Base-by-base conservation (phyloP, 495 filamentous ascomycete species). In the Podospora pseudoanserina region DNA sequence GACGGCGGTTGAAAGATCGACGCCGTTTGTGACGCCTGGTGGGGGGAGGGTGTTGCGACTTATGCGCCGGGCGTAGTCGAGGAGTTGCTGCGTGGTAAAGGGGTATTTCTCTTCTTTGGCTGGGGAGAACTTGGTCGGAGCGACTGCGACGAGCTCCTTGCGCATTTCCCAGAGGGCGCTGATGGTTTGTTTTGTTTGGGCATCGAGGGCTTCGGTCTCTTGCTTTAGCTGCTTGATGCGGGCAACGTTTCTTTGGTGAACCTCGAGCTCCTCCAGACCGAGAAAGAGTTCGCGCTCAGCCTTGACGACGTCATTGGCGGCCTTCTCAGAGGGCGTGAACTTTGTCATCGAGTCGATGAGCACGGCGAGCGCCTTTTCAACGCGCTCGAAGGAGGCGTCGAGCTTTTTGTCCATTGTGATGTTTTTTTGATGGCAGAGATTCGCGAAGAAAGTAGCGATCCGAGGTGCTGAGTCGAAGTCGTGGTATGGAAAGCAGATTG, bases 281-380 rank as follows among this genome's bases (percentile, higher is more conserved):
- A 79, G 72, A 59, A 76, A 81, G 23, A 94, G 84, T 61, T 87
- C 85, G 53, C 82, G 80, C 69, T 94, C 90, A 56, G 90, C 91
- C n/a, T 81, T 78, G 5, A 89, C 79, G 20, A 94, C 84, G 39
- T 90, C 86, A 26, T 83, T 78, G 5, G 90, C 90, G 27, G 87
- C 84, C 30, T 79, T 74, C 5, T 85, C 78, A 13, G 87, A 89
- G 32, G 91, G 91, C 70, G 91, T 91, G 84, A 92, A 93, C 66
- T 91, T 88, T 9, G 89, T 80, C 56, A 94, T 90, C 2, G 91
- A 92, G 74, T 91, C 89, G 72, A 92, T 86, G 13, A 94, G 83
- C 9, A 78, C 84, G 15, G 82, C 81, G 28, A 94, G 81, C 5
- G 89, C 87, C 65, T 84, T 83, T 73, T 92, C 90, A 55, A 93